These are phyloP conservation scores for Prunella vulgaris DNA, from an alignment of 257 asterid genomes.

Conservation along the genomic window DNA sequence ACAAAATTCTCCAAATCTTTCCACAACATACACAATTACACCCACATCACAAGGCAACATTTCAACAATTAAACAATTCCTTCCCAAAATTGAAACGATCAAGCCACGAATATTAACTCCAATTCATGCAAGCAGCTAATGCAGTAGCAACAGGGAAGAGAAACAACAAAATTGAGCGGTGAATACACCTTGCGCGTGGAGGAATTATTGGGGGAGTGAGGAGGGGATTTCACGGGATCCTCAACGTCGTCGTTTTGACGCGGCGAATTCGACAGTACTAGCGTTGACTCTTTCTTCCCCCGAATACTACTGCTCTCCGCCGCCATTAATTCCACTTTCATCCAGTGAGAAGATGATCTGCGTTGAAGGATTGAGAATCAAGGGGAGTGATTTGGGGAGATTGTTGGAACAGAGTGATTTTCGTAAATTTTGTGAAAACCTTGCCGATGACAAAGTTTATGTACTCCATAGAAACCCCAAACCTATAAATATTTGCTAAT, in stretches of 20 bases:
- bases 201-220: constrained; percentile 70
- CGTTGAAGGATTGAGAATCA: neutral
- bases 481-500: neutral
- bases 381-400: constrained; percentile 27
- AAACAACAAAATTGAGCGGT: neutral
- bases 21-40: neutral
- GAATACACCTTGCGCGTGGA: constrained; percentile 73
- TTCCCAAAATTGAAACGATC: constrained; percentile 10
- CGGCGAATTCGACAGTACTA: constrained; percentile 38
- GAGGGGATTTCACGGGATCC: constrained; percentile 76
- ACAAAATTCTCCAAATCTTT: constrained; percentile 9
- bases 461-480: neutral
- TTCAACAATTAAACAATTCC: neutral
- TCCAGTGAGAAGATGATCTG: constrained; percentile 24
- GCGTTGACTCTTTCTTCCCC: constrained; percentile 65
- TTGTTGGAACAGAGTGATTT: constrained; percentile 11
- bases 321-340: constrained; percentile 61
- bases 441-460: neutral
- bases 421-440: constrained; percentile 25
- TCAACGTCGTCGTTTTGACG: constrained; percentile 50
- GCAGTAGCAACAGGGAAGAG: neutral
- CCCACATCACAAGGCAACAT: neutral
- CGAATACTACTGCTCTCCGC: constrained; percentile 51
- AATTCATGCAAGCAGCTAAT: constrained; percentile 5
- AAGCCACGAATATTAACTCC: neutral